These are phyloP conservation scores for Gardenia jasminoides DNA, from an alignment of 257 asterid genomes.

Conservation along the genomic window DNA sequence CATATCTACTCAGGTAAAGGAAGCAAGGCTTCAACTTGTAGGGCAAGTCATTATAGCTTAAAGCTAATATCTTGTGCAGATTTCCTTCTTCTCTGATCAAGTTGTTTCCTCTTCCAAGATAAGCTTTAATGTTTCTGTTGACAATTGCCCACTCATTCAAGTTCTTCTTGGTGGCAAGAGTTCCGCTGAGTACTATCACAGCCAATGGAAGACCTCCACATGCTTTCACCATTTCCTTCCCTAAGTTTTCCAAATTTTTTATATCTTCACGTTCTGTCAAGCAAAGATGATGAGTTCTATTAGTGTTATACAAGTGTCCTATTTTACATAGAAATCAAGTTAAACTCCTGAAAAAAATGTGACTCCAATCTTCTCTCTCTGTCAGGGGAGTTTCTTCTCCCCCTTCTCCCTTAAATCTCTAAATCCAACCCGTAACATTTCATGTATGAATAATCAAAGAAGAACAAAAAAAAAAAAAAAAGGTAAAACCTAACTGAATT, in stretches of 20 bases:
- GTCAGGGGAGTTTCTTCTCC: too few species aligned
- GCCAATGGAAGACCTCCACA: slow-evolving; percentile 18
- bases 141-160: slow-evolving; percentile 5
- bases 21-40: slow-evolving; percentile 15
- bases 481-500: too few species aligned
- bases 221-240: slow-evolving; percentile 7
- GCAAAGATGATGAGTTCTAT: too few species aligned
- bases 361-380: too few species aligned
- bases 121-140: not conserved
- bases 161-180: not conserved
- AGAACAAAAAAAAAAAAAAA: too few species aligned
- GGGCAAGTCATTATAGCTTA: slow-evolving; percentile 19
- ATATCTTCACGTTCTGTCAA: not conserved
- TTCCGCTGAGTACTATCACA: slow-evolving; percentile 15
- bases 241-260: not conserved
- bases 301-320: too few species aligned
- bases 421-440: too few species aligned
- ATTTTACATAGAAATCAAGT: too few species aligned
- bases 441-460: too few species aligned
- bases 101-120: not conserved
- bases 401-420: too few species aligned
- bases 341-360: too few species aligned
- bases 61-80: not conserved
- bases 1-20: slow-evolving; percentile 4
- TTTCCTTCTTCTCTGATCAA: not conserved